Evolutionary conservation across 768 basidiomycete species (phyloP).

Genomic region (Pisolithus sp.): DNA sequence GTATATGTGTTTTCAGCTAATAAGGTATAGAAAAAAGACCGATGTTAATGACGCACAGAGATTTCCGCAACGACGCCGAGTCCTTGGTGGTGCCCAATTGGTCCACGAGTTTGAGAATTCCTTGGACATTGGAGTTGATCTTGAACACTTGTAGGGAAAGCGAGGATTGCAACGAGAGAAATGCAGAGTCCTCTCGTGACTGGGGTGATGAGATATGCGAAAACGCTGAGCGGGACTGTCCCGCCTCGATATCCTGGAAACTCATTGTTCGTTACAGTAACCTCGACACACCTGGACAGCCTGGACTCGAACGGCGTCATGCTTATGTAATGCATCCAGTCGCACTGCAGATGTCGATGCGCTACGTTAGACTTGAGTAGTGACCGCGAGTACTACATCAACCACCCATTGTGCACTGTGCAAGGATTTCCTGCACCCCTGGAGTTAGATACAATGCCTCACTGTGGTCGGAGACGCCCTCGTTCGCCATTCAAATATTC

Average conservation of each 20-base stretch:
- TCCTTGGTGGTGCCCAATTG: conserved; percentile 85
- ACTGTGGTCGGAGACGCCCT: no score
- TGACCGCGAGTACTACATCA: no score
- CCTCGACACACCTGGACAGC: neutral
- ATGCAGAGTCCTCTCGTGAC: conserved; percentile 63
- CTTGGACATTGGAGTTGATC: conserved; percentile 96
- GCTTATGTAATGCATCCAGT: neutral
- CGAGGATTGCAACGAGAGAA: conserved; percentile 69
- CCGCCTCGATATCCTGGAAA: conserved; percentile 46
- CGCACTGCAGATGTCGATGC: neutral
- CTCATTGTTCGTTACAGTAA: conserved; percentile 30
- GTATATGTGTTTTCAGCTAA: conserved; percentile 1
- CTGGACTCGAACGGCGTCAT: neutral
- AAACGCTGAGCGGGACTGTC: conserved; percentile 27
- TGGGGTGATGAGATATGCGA: conserved; percentile 27
- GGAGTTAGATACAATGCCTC: no score
- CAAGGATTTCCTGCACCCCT: no score
- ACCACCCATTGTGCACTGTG: no score
- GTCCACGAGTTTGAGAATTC: conserved; percentile 93
- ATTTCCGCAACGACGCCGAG: conserved; percentile 71
- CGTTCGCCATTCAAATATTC: no score
- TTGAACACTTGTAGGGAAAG: conserved; percentile 95
- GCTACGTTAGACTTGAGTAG: no score
- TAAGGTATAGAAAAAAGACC: neutral
- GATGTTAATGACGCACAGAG: conserved; percentile 54